phyloP scores from a whole-genome alignment of 75 land plant species.

The Pseudotsuga menziesii region DNA sequence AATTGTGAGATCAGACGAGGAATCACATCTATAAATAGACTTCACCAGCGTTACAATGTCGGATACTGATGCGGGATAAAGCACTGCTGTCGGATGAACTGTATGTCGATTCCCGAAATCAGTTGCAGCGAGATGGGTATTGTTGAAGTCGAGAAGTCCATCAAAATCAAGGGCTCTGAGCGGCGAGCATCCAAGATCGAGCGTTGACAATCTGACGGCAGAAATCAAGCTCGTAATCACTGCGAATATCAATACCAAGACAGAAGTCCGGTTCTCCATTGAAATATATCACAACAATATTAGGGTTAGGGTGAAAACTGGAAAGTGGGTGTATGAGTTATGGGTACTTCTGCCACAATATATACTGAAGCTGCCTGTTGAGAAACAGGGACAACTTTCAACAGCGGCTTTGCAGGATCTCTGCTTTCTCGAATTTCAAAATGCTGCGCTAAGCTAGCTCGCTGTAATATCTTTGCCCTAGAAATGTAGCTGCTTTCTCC shows the following conservation, averaged over 20 bases:
- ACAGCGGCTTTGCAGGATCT: not conserved
- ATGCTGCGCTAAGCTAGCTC: not conserved
- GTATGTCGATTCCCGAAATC: slow-evolving; percentile 70
- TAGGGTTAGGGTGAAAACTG: too few relatives aligned
- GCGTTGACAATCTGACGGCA: not conserved
- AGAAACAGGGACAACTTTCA: not conserved
- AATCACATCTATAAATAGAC: slow-evolving; percentile 20
- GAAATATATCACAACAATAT: too few relatives aligned
- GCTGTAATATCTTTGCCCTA: not conserved
- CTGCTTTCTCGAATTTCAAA: slow-evolving; percentile 1
- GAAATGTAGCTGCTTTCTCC: not conserved
- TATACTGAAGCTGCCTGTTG: too few relatives aligned
- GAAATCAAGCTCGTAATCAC: slow-evolving; percentile 1
- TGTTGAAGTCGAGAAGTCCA: slow-evolving; percentile 34
- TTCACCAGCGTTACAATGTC: slow-evolving; percentile 39
- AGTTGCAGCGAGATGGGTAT: slow-evolving; percentile 20
- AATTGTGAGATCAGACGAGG: slow-evolving; percentile 39
- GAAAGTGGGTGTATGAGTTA: too few relatives aligned
- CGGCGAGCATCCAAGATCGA: not conserved
- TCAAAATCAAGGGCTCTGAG: slow-evolving; percentile 22
- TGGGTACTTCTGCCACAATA: too few relatives aligned
- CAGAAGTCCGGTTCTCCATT: not conserved
- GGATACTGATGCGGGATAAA: slow-evolving; percentile 30
- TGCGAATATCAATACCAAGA: not conserved
- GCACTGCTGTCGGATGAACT: slow-evolving; percentile 34